These are phyloP conservation scores for Scheffersomyces segobiensis DNA, from an alignment of 1,139 yeast genomes.

Conservation along the genomic window DNA sequence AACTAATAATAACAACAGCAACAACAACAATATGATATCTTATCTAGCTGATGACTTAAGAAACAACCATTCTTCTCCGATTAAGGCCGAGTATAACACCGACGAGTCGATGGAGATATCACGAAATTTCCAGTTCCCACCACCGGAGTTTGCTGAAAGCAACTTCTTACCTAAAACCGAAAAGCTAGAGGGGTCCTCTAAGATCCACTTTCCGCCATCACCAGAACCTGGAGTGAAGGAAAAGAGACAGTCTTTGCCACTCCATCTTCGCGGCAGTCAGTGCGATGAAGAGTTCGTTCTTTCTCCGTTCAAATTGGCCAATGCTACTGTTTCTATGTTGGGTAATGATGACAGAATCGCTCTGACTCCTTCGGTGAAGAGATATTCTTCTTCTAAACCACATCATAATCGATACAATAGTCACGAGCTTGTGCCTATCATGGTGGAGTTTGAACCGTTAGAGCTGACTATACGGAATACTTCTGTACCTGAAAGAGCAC, in stretches of 20 bases:
- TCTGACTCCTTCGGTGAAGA: conserved; percentile 11
- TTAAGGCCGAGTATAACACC: conserved; percentile 14
- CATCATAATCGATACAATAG: conserved; percentile 44
- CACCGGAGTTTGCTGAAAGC: conserved; percentile 6
- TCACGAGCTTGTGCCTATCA: conserved; percentile 47
- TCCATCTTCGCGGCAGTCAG: conserved; percentile 14
- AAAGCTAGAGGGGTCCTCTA: not conserved
- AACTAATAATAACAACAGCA: conserved; percentile 11
- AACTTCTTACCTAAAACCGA: not conserved
- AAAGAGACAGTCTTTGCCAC: conserved; percentile 40
- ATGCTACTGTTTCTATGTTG: conserved; percentile 16
- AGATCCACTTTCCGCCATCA: conserved; percentile 30
- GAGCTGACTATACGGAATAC: conserved; percentile 23
- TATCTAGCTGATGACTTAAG: conserved; percentile 23
- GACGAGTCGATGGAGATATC: conserved; percentile 24
- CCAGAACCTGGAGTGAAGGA: conserved; percentile 32
- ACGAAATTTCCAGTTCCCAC: conserved; percentile 28
- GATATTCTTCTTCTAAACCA: conserved; percentile 34
- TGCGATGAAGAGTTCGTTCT: conserved; percentile 40
- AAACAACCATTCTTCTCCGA: conserved; percentile 26
- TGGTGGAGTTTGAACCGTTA: conserved; percentile 43
- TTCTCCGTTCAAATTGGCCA: conserved; percentile 43
- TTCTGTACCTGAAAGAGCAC: conserved; percentile 31
- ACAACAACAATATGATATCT: conserved; percentile 19
- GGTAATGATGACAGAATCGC: conserved; percentile 15